Base-by-base conservation (phyloP, 352 stramenopile species). In the Pythium rhizo-oryzae region DNA sequence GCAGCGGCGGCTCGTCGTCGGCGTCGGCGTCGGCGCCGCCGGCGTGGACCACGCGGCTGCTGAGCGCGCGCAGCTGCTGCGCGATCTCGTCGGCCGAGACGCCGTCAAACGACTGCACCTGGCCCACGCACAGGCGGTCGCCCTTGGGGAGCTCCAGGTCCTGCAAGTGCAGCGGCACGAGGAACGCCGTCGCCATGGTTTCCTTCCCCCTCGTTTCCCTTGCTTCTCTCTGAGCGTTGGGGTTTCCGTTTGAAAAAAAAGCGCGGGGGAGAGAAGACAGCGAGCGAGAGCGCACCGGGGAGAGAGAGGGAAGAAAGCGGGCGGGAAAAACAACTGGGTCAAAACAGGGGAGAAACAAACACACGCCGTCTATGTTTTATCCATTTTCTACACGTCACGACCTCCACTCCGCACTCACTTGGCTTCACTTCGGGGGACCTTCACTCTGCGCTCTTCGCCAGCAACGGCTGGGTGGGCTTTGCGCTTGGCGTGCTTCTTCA, bases 101-200 rank as follows among this genome's bases (percentile, higher is more conserved):
- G 23, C 82, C 80, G 41, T 89, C 82, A 62, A 92, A 76, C 25
- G 75, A 69, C 61, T 82, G 79, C 51, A 93, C 80, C 25, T 78
- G 69, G n/a, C 74, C 75, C 62, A 92, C 87, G 65, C 89, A 84
- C 58, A 89, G 85, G 57, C 87, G 79, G 52, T 82, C 83, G 51
- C 74, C 67, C 62, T 91, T 90, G 54, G 82, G 69, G 58, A 93
- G 76, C 71, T 94, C 87, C 57, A 94, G 68, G 71, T 94, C 87
- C 41, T 86, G 75, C 49, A 82, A 65, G 62, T 93, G 84, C 64
- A 93, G 76, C 63, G 87, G 87, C 70, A 94, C 84, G 37, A 91
- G 76, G 71, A 94, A 94, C 75, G 91, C 80, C 74, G 86, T 89
- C 35, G 54, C 66, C 66, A 68, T 68, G 51, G 41, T 68, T 51